phyloP scores from a whole-genome alignment of 257 asterid species.

The Nicotiana tomentosiformis region DNA sequence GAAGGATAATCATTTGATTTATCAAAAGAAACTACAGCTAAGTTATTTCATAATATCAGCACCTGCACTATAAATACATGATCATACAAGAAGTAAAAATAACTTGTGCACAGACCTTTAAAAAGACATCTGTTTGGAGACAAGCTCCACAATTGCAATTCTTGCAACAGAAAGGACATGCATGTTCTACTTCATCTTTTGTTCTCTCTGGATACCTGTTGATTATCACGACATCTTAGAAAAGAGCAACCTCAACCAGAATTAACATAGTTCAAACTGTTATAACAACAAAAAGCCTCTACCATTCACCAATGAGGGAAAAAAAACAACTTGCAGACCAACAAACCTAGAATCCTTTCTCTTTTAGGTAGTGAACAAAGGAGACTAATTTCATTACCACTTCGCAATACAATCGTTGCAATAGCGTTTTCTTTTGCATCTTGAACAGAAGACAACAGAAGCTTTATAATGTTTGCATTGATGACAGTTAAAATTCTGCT shows the following conservation, averaged over 20 bases:
- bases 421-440: conserved; percentile 59
- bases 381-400: conserved; percentile 38
- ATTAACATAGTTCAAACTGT: background rate
- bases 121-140: conserved; percentile 39
- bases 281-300: background rate
- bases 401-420: conserved; percentile 57
- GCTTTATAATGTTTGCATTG: conserved; percentile 45
- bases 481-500: conserved; percentile 40
- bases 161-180: conserved; percentile 68
- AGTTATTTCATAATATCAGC: conserved; percentile 4
- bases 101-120: conserved; percentile 31
- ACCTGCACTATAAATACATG: background rate
- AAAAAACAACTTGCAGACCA: background rate
- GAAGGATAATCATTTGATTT: background rate
- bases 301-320: background rate
- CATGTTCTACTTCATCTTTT: conserved; percentile 35
- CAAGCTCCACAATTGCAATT: conserved; percentile 76
- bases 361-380: background rate
- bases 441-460: conserved; percentile 43
- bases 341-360: conserved; percentile 1
- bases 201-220: conserved; percentile 67
- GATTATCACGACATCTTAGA: conserved; percentile 6
- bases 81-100: background rate
- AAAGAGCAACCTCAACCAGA: background rate
- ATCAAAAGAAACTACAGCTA: conserved; percentile 6